Evolutionary conservation across 2,329 filamentous ascomycete genomes (phyloP).

Genomic region (Hypoxylon sp.): DNA sequence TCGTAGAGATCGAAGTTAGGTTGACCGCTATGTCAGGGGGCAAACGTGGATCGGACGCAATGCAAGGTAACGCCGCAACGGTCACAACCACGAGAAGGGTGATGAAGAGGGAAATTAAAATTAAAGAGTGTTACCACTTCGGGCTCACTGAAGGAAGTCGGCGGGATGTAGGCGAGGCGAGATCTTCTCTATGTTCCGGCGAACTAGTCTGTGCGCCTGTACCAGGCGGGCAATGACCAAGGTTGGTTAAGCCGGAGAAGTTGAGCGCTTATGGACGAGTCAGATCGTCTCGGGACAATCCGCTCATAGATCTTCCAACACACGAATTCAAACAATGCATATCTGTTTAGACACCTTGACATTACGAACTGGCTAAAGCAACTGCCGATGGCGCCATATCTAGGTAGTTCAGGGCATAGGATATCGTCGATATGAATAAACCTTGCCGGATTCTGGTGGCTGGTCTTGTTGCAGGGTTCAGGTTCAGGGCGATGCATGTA

Average conservation of each 20-base stretch:
- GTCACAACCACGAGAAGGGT: slow-evolving; percentile 29
- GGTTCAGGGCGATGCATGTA: slow-evolving; percentile 18
- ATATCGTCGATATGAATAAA: slow-evolving; percentile 9
- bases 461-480: slow-evolving; percentile 22
- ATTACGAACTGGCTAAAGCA: slow-evolving; percentile 11
- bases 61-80: slow-evolving; percentile 40
- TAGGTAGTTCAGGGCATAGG: slow-evolving; percentile 11
- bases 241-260: slow-evolving; percentile 24
- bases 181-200: slow-evolving; percentile 39
- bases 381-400: slow-evolving; percentile 28
- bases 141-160: slow-evolving; percentile 10
- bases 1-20: slow-evolving; percentile 11
- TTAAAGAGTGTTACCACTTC: slow-evolving; percentile 28
- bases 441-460: slow-evolving; percentile 14
- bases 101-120: slow-evolving; percentile 26
- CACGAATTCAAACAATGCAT: not conserved
- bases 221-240: slow-evolving; percentile 25
- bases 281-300: slow-evolving; percentile 28
- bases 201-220: slow-evolving; percentile 42
- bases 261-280: slow-evolving; percentile 10
- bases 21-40: slow-evolving; percentile 22
- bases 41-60: slow-evolving; percentile 27
- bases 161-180: slow-evolving; percentile 38
- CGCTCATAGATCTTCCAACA: slow-evolving; percentile 18
- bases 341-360: not conserved